Evolutionary conservation across 169 alveolate species (phyloP).

Genomic region (Plasmodium fragile): DNA sequence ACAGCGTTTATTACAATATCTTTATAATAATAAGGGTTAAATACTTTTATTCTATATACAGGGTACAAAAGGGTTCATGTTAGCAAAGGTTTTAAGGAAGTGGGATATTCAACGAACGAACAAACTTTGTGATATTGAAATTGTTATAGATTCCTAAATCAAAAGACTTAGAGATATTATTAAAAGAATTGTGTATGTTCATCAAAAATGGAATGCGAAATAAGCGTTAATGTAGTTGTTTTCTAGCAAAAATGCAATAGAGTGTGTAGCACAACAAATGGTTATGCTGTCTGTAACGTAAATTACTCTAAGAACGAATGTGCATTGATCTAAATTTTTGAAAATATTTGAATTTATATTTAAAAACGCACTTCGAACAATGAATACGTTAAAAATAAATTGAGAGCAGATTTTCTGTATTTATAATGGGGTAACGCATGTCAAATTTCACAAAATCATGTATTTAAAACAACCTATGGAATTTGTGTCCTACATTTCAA

Average conservation of each 20-base stretch:
- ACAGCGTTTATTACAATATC: neutral
- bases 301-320: neutral
- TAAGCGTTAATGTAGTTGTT: neutral
- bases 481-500: neutral
- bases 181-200: neutral
- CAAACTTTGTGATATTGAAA: neutral
- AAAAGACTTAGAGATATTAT: neutral
- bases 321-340: neutral
- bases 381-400: neutral
- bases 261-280: neutral
- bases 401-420: neutral
- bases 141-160: neutral
- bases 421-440: neutral
- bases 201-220: neutral
- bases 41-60: neutral
- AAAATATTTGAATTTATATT: neutral
- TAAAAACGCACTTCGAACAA: neutral
- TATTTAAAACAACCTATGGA: neutral
- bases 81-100: neutral
- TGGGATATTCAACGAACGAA: neutral
- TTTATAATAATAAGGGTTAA: neutral
- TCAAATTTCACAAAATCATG: neutral
- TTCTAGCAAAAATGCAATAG: conserved; percentile 2
- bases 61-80: neutral
- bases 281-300: neutral